These are phyloP conservation scores for Colletotrichum salicis DNA, from an alignment of 2,329 filamentous ascomycete species.

Conservation along the genomic window DNA sequence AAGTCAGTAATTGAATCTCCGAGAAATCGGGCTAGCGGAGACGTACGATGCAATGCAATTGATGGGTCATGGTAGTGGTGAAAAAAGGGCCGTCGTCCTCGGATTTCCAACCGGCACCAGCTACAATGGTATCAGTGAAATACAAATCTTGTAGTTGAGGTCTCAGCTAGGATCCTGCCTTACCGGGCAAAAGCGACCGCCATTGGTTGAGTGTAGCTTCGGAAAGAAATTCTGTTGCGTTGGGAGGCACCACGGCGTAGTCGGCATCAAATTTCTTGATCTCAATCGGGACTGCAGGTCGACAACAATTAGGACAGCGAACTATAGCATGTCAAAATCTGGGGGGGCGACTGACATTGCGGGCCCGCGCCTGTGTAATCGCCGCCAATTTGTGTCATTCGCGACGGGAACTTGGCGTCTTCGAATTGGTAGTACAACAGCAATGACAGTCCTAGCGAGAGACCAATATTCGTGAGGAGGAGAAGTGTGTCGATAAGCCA, in stretches of 20 bases:
- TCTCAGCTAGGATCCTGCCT: background rate
- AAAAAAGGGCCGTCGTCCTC: constrained; percentile 49
- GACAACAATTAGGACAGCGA: constrained; percentile 8
- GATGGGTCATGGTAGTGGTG: constrained; percentile 53
- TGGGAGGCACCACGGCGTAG: constrained; percentile 50
- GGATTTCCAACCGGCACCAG: constrained; percentile 48
- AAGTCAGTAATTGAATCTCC: background rate
- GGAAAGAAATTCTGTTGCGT: constrained; percentile 51
- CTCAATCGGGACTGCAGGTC: constrained; percentile 46
- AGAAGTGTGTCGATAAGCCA: constrained; percentile 32
- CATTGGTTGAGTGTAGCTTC: constrained; percentile 49
- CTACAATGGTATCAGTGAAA: constrained; percentile 30
- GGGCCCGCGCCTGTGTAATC: constrained; percentile 50
- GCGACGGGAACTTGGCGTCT: constrained; percentile 16
- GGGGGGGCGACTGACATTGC: constrained; percentile 42
- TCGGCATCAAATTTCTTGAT: constrained; percentile 52
- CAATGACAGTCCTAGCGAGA: constrained; percentile 27
- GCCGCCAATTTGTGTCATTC: constrained; percentile 49
- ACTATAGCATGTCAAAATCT: background rate
- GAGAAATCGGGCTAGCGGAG: no score
- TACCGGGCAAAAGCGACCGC: constrained; percentile 54
- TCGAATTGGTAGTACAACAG: constrained; percentile 33
- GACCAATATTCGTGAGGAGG: constrained; percentile 29
- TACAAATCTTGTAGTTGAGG: no score
- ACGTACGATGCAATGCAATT: constrained; percentile 52